These are phyloP conservation scores for Tillandsia fasciculata DNA, from an alignment of 176 grass and related monocot species.

Conservation along the genomic window DNA sequence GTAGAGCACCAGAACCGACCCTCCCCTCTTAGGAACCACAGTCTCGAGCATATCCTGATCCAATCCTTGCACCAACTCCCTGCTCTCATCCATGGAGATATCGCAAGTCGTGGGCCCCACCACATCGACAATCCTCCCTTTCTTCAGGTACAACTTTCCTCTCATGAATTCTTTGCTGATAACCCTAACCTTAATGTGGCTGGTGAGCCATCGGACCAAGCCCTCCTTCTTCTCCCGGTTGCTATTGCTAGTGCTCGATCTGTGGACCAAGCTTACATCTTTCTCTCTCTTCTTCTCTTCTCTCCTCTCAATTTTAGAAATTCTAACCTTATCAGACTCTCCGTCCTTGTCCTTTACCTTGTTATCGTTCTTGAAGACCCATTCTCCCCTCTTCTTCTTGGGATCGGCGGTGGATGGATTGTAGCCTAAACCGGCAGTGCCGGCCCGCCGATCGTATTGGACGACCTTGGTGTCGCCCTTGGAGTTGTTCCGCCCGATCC, in stretches of 20 bases:
- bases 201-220: conserved; percentile 51
- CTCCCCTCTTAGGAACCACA: conserved; percentile 63
- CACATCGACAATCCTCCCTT: conserved; percentile 76
- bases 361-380: conserved; percentile 37
- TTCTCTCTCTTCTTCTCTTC: conserved; percentile 7
- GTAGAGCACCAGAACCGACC: conserved; percentile 63
- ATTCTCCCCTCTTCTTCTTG: conserved; percentile 42
- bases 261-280: conserved; percentile 6
- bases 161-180: conserved; percentile 58
- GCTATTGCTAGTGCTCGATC: conserved; percentile 15
- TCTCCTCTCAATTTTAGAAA: background rate
- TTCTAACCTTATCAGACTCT: conserved; percentile 13
- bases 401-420: conserved; percentile 56
- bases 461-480: conserved; percentile 59
- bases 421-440: conserved; percentile 60
- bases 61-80: conserved; percentile 64
- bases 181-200: conserved; percentile 84
- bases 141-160: conserved; percentile 63
- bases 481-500: conserved; percentile 61
- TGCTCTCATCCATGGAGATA: conserved; percentile 63
- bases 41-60: conserved; percentile 94
- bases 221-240: conserved; percentile 23
- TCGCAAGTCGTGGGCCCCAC: conserved; percentile 78
- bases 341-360: conserved; percentile 17
- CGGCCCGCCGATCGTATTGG: conserved; percentile 42